Percentiles rank a stretch among this genome's conserved stretches.
Conservation (phyloP, 306 rosid species). For the Luffa acutangula region DNA sequence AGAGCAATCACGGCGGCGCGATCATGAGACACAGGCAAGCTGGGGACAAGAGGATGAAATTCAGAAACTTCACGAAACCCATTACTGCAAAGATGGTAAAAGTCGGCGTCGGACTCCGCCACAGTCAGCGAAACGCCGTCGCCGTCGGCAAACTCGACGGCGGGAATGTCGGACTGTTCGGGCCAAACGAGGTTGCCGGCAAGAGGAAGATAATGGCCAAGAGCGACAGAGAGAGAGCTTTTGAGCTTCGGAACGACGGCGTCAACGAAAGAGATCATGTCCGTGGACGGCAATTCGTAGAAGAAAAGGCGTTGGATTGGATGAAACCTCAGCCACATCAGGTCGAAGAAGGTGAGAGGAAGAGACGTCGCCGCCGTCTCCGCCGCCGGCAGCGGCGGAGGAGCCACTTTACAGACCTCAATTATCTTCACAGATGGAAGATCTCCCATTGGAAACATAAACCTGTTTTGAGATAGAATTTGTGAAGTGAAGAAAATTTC, state of each 20-base stretch:
- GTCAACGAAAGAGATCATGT: slow-evolving; percentile 5
- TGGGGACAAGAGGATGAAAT: slow-evolving; percentile 13
- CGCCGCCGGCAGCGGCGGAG: not conserved
- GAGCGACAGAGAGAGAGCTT: slow-evolving; percentile 22
- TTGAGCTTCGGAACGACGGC: slow-evolving; percentile 21
- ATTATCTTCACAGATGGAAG: not conserved
- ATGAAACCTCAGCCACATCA: slow-evolving; percentile 6
- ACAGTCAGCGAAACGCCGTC: slow-evolving; percentile 15
- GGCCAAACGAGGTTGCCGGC: not conserved
- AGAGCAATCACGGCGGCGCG: slow-evolving; percentile 6
- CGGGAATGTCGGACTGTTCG: slow-evolving; percentile 15
- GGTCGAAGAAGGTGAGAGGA: slow-evolving; percentile 24
- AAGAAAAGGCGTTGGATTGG: slow-evolving; percentile 23
- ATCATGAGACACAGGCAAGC: not conserved
- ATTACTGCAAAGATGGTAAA: slow-evolving; percentile 5
- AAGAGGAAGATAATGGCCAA: not conserved
- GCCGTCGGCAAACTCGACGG: not conserved
- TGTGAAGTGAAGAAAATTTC: too few relatives aligned
- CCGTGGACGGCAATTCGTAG: slow-evolving; percentile 7
- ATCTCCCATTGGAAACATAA: not conserved
- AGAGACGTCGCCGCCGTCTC: not conserved
- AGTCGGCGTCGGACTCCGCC: slow-evolving; percentile 14
- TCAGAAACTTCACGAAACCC: not conserved
- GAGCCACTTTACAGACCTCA: not conserved
- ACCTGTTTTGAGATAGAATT: too few relatives aligned